Evolutionary conservation across 768 basidiomycete species (phyloP).

Genomic region (Tylopilus vinaceipallidus): DNA sequence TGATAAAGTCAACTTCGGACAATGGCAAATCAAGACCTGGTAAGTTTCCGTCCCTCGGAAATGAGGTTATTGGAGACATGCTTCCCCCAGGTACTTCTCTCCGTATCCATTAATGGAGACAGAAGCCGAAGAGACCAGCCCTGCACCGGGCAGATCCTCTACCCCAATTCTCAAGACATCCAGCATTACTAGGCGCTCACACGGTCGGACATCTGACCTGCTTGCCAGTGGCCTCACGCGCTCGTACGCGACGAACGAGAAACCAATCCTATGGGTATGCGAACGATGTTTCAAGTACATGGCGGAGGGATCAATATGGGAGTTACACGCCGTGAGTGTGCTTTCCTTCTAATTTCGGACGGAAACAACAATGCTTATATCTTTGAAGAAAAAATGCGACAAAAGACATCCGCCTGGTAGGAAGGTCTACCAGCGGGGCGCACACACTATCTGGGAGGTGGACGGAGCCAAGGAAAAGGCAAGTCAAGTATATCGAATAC

Average conservation of each 20-base stretch:
- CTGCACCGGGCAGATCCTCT: conserved; percentile 25
- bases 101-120: conserved; percentile 80
- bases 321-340: conserved; percentile 57
- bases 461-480: conserved; percentile 88
- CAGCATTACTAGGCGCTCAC: conserved; percentile 55
- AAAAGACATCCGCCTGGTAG: conserved; percentile 76
- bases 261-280: conserved; percentile 74
- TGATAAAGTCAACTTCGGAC: conserved; percentile 81
- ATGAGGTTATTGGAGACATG: neutral
- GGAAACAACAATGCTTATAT: conserved; percentile 8
- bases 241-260: conserved; percentile 43
- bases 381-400: conserved; percentile 61
- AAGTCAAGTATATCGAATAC: conserved; percentile 15
- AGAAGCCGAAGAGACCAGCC: conserved; percentile 52
- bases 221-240: conserved; percentile 61
- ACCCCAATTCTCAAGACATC: conserved; percentile 41
- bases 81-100: conserved; percentile 76
- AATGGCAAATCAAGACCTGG: conserved; percentile 90
- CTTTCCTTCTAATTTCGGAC: conserved; percentile 5
- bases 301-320: conserved; percentile 69
- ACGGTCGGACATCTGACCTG: conserved; percentile 73
- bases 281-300: conserved; percentile 98
- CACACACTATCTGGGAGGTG: conserved; percentile 92
- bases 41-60: conserved; percentile 36
- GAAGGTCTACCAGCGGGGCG: conserved; percentile 88